Percentiles rank a stretch among this genome's conserved stretches.
These are phyloP conservation scores for Hsuehochloa calcarea DNA, from an alignment of 176 grass and related monocot species.

Conservation along the genomic window DNA sequence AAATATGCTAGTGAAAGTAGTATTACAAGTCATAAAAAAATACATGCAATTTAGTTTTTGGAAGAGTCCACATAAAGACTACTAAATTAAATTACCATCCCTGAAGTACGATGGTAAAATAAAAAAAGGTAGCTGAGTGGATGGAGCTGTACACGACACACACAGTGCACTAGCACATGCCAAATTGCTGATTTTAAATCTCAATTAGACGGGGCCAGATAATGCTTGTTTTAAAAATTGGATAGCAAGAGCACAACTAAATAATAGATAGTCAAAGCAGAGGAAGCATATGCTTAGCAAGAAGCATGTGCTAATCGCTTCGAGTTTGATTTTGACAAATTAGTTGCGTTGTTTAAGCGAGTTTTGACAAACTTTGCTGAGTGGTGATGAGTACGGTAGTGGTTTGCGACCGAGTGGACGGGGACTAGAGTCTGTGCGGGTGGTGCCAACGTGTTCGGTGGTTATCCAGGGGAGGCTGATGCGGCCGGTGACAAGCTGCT, in stretches of 20 bases:
- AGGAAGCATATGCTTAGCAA: conserved; percentile 1
- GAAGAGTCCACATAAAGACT: too few relatives aligned
- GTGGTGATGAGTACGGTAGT: background rate
- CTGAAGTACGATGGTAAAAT: too few relatives aligned
- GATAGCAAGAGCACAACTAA: background rate
- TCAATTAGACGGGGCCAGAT: too few relatives aligned
- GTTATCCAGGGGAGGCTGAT: conserved; percentile 25
- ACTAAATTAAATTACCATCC: too few relatives aligned
- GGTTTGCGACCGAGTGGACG: background rate
- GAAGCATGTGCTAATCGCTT: background rate
- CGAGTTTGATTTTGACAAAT: background rate
- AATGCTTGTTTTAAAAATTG: background rate
- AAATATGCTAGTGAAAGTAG: too few relatives aligned
- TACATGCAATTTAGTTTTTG: too few relatives aligned
- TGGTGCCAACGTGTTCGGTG: conserved; percentile 5
- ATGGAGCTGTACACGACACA: too few relatives aligned
- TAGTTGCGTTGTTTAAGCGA: background rate
- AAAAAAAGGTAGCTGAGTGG: too few relatives aligned
- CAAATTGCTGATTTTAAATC: too few relatives aligned
- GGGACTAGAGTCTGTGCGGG: background rate
- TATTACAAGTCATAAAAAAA: too few relatives aligned
- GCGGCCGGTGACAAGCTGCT: conserved; percentile 19
- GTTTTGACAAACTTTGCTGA: background rate
- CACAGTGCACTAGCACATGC: too few relatives aligned
- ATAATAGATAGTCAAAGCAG: background rate